Conservation (phyloP, 139 green algal species). For the Chlorella sp. region DNA sequence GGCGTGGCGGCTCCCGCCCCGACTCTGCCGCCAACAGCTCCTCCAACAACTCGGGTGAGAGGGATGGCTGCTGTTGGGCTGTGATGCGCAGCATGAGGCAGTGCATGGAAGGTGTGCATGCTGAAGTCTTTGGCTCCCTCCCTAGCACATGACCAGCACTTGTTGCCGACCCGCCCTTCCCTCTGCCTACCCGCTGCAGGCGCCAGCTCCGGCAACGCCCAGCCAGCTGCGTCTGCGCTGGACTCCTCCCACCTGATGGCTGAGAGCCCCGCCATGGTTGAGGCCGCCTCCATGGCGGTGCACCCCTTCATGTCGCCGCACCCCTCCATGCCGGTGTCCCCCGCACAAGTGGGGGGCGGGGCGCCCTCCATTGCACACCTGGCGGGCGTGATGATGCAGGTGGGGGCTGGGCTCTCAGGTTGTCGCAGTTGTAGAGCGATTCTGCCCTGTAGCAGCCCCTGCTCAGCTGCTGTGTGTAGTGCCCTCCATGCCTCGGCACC, state of each 20-base stretch:
- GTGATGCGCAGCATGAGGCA: no score
- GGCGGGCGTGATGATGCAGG: conserved; percentile 19
- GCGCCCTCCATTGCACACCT: background rate
- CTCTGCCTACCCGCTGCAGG: background rate
- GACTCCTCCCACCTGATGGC: conserved; percentile 7
- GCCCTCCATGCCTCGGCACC: no score
- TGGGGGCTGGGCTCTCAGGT: background rate
- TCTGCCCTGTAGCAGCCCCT: background rate
- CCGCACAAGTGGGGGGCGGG: background rate
- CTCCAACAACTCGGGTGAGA: conserved; percentile 4
- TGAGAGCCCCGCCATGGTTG: conserved; percentile 12
- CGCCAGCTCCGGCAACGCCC: background rate
- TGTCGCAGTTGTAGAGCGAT: background rate
- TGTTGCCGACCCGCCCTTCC: background rate
- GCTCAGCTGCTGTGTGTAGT: no score
- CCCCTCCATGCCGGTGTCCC: background rate
- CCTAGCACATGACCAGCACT: no score
- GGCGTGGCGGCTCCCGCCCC: background rate
- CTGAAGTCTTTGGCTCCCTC: no score
- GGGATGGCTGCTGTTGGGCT: background rate
- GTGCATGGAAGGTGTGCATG: no score
- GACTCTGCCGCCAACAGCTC: background rate
- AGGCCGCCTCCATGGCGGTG: conserved; percentile 13
- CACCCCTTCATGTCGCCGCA: conserved; percentile 9
- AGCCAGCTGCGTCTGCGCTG: background rate